These are phyloP conservation scores for Musa balbisiana DNA, from an alignment of 202 grass and related monocot species.

Conservation along the genomic window DNA sequence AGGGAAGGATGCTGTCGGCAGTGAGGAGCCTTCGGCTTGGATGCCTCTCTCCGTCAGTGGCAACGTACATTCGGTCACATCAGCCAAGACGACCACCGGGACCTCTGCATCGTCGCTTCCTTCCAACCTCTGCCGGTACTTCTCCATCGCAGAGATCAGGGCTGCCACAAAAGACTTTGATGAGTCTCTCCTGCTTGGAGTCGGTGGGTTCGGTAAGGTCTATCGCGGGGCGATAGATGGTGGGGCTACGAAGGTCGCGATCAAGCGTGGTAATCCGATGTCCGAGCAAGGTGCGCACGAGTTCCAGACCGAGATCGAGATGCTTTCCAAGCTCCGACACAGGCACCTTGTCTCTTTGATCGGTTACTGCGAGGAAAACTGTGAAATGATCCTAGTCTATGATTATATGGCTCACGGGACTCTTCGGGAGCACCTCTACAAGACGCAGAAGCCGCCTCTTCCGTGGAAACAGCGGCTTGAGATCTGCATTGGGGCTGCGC, in stretches of 20 bases:
- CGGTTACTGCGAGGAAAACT: constrained; percentile 35
- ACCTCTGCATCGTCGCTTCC: not conserved
- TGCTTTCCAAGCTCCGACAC: constrained; percentile 25
- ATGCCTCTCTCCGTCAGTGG: not conserved
- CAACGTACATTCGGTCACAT: not conserved
- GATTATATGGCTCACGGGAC: constrained; percentile 32
- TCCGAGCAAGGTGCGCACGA: constrained; percentile 32
- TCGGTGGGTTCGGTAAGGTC: constrained; percentile 40
- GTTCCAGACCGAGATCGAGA: constrained; percentile 31
- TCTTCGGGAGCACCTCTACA: constrained; percentile 29
- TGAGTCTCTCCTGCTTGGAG: constrained; percentile 33
- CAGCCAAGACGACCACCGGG: not conserved
- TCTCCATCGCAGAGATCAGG: constrained; percentile 33
- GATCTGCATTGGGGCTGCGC: constrained; percentile 43
- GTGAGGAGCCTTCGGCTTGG: not conserved
- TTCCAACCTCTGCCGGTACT: constrained; percentile 7
- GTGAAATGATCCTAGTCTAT: constrained; percentile 43
- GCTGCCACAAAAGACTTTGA: constrained; percentile 40
- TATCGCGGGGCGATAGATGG: constrained; percentile 34
- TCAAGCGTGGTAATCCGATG: constrained; percentile 33
- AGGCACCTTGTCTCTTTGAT: constrained; percentile 35
- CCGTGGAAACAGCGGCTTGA: constrained; percentile 31
- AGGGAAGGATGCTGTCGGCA: not conserved
- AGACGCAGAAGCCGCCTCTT: constrained; percentile 13
- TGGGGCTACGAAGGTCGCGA: constrained; percentile 27